Conservation (phyloP, 345 rosid species). For the Salix caprea region DNA sequence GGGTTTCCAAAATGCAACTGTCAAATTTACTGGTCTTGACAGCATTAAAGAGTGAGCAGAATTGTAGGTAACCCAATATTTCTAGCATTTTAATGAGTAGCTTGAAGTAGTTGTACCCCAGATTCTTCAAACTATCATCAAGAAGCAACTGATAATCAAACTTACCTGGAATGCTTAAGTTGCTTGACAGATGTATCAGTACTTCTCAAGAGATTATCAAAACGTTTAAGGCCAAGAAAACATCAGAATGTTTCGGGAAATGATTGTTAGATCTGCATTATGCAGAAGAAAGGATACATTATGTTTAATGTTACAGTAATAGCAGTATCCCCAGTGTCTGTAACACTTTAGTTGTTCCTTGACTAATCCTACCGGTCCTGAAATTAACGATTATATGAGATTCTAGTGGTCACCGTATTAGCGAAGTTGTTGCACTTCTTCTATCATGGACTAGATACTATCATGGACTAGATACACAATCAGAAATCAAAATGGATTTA, state of each 20-base stretch:
- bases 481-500: background rate
- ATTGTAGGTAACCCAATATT: background rate
- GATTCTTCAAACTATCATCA: background rate
- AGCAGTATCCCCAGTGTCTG: background rate
- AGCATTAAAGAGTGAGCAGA: background rate
- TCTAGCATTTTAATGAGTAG: constrained; percentile 1
- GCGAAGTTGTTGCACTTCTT: background rate
- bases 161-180: background rate
- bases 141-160: background rate
- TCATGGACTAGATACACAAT: background rate
- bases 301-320: background rate
- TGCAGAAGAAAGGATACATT: background rate
- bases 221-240: background rate
- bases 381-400: too few species aligned
- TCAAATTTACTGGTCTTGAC: background rate
- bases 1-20: too few species aligned
- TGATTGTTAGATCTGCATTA: background rate
- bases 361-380: too few species aligned
- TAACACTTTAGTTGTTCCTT: background rate
- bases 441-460: too few species aligned
- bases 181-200: background rate
- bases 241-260: background rate
- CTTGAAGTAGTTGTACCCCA: background rate
- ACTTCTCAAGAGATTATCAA: background rate
- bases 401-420: too few species aligned